Conservation (phyloP, 306 rosid genomes). For the Pachyrhizus erosus region DNA sequence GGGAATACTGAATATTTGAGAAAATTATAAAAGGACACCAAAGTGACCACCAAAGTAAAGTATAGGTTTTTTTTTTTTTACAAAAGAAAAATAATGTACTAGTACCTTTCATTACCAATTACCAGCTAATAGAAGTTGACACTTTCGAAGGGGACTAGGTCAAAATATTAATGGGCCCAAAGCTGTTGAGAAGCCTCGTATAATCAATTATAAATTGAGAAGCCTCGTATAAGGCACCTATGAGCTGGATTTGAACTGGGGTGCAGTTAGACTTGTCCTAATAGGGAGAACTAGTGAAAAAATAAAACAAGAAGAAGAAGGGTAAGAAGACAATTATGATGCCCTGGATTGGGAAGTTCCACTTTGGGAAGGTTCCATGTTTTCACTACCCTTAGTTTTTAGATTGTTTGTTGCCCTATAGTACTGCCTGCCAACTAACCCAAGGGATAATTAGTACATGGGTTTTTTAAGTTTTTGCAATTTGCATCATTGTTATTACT, state of each 20-base stretch:
- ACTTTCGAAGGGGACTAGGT: not conserved
- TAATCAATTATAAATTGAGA: not conserved
- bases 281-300: not conserved
- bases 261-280: slow-evolving; percentile 13
- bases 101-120: slow-evolving; percentile 23
- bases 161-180: slow-evolving; percentile 17
- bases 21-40: not conserved
- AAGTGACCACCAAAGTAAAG: not conserved
- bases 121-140: slow-evolving; percentile 45
- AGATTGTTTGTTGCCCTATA: slow-evolving; percentile 28
- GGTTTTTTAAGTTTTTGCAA: not conserved
- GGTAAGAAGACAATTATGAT: not conserved
- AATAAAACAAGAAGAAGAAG: not conserved
- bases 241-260: slow-evolving; percentile 54
- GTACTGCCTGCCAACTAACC: slow-evolving; percentile 36
- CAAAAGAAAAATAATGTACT: not conserved
- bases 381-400: not conserved
- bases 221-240: slow-evolving; percentile 35
- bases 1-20: slow-evolving; percentile 8
- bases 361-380: slow-evolving; percentile 38
- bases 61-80: not conserved
- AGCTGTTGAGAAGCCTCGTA: slow-evolving; percentile 9
- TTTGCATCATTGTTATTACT: not conserved
- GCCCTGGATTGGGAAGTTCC: not conserved
- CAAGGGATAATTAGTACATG: slow-evolving; percentile 46